Evolutionary conservation across 2,329 filamentous ascomycete genomes (phyloP), one percentile per base, ranked within the genome.

Genomic region (Colletotrichum sp.): DNA sequence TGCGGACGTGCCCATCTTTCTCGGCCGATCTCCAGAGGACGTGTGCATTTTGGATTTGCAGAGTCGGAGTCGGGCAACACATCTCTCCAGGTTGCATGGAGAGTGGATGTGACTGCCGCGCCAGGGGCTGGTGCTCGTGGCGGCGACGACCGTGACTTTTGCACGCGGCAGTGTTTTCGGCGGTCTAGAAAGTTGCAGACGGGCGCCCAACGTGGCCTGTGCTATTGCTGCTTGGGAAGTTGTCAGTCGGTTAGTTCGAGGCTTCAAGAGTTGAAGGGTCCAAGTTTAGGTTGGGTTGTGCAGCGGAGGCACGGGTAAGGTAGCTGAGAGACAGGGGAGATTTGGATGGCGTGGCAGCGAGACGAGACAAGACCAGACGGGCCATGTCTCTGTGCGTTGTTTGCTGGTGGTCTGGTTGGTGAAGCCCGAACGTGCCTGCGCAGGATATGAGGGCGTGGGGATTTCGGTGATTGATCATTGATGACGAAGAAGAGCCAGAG

Each of bases 351-450:
- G 61, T 71, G 68, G 60, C 72, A 74, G 60, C 34, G 67, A 74
- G 72, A 75, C 48, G 25, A 75, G 68, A 64, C 67, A 59, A 69
- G 36, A 66, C 72, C 68, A 66, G 52, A 66, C 72, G 22, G 59
- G 28, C 30, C 36, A n/a, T 67, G 68, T 67, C 61, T 72, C 68
- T 39, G 57, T n/a, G 19, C n/a, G 44, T 48, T 48, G n/a, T 22
- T 48, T 22, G 44, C 44, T 8, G 44, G n/a, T 48, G 44, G 44
- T 48, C 44, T 65, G 32, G 59, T 59, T 65, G 32, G 59, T 48
- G 57, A 70, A 64, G 67, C 57, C 67, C 57, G 32, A 59, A 71
- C 59, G 32, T 30, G 28, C 16, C 52, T 68, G 63, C 11, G 44
- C n/a, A 48, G 44, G 25, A 30, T n/a, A 22, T 57, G 30, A 34